phyloP scores from a whole-genome alignment of 805 yeast genomes.

The Kodamaea neixiangensis region DNA sequence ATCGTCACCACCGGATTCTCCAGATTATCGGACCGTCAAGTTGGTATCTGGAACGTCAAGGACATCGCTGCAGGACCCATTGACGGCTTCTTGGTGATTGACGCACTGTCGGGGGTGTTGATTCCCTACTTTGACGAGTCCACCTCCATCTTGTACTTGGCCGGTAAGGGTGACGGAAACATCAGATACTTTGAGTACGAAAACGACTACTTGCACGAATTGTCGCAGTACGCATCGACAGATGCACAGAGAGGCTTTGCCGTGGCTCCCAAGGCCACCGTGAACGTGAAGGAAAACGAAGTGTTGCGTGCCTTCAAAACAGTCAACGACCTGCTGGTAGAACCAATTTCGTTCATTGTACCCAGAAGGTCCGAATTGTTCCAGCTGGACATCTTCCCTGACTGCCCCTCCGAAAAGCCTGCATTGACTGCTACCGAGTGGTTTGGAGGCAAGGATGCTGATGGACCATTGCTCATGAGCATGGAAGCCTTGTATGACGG shows the following conservation, averaged over 20 bases:
- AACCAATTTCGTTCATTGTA: conserved; percentile 89
- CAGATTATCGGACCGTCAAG: conserved; percentile 87
- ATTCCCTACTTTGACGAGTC: conserved; percentile 89
- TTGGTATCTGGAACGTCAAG: conserved; percentile 88
- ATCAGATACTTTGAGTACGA: conserved; percentile 91
- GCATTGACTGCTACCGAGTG: conserved; percentile 81
- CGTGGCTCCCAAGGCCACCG: conserved; percentile 78
- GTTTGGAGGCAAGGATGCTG: conserved; percentile 74
- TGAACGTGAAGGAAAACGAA: conserved; percentile 81
- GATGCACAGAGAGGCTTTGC: conserved; percentile 98
- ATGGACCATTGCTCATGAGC: conserved; percentile 77
- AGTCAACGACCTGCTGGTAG: conserved; percentile 79
- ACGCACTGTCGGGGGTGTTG: conserved; percentile 88
- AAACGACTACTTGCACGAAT: conserved; percentile 75
- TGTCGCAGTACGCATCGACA: conserved; percentile 86
- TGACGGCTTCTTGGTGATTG: conserved; percentile 84
- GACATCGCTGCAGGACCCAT: conserved; percentile 79
- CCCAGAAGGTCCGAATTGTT: conserved; percentile 94
- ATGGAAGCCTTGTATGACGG: conserved; percentile 85
- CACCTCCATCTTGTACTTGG: conserved; percentile 78
- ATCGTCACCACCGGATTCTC: conserved; percentile 94
- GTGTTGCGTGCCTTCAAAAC: conserved; percentile 81
- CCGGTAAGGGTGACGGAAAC: conserved; percentile 98
- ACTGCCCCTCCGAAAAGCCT: conserved; percentile 77
- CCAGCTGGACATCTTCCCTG: conserved; percentile 92